Base-by-base conservation (phyloP, 176 grass and related monocot species). In the Calamus simplicifolius region DNA sequence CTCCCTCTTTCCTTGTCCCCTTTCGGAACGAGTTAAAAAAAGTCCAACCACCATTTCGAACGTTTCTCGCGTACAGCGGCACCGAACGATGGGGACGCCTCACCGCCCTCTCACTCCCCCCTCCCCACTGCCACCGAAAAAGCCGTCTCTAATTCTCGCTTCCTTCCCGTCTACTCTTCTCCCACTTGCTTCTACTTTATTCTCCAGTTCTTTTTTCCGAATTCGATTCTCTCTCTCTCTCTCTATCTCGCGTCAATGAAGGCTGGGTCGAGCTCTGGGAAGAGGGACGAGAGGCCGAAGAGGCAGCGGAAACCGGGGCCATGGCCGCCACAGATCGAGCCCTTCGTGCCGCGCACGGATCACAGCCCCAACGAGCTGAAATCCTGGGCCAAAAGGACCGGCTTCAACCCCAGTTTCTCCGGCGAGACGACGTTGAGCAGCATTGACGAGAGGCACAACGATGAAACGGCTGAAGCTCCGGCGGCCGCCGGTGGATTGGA, bases 341-440 rank as follows among this genome's bases (percentile, higher is more conserved):
- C 81, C 18, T 97, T 92, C 73, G 56, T 82, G 26, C 55, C 80
- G 19, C 85, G 68, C 67, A 67, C 29, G 10, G 93, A 98, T 69
- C 87, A 85, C 75, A 98, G 75, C 81, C 93, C 93, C 48, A 77
- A 68, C 29, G 93, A 91, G 8, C 70, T 98, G n/a, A 68, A 70
- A 30, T 85, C 93, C 49, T 98, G 93, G 93, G 87, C 93, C 63
- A 83, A 80, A 51, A 75, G 93, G 67, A 98, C 93, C 8, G 84
- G 93, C 2, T 98, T 89, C 72, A 79, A 89, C 51, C 27, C 82
- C 14, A 80, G 65, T 6, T 19, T 85, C 82, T 95, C 87, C 51
- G 81, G 93, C 17, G 93, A 92, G 65, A 69, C 63, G 16, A 65
- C 38, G 62, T 50, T 18, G 59, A 73, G 27, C 17, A 50, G 6